phyloP scores from a whole-genome alignment of 148 eudicot genomes.

The Rhododendron henanense region DNA sequence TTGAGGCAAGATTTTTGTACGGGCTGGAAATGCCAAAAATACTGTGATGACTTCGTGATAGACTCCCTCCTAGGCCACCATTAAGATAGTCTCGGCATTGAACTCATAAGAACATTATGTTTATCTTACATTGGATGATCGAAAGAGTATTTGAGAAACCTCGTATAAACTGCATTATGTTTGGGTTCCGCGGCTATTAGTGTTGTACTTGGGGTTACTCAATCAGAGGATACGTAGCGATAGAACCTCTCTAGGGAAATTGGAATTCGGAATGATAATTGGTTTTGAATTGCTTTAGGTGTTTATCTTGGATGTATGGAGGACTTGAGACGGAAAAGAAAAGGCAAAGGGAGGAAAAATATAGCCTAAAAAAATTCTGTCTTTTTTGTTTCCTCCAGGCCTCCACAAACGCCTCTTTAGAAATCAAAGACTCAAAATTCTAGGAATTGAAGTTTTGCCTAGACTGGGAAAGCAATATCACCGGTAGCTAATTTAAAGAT shows the following conservation, averaged over 20 bases:
- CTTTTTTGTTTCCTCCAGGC: background rate
- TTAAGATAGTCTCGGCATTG: background rate
- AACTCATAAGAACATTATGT: background rate
- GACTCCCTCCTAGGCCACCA: background rate
- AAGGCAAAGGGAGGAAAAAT: background rate
- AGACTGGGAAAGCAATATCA: background rate
- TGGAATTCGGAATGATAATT: background rate
- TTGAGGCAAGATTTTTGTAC: background rate
- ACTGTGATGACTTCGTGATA: background rate
- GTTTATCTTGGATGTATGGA: background rate
- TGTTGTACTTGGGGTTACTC: background rate
- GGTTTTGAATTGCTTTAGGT: background rate
- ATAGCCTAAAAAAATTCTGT: background rate
- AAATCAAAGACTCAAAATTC: background rate
- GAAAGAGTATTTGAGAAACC: background rate
- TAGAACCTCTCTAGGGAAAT: background rate
- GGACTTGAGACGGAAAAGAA: background rate
- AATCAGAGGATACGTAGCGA: background rate
- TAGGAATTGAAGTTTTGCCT: background rate
- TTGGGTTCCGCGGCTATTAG: background rate
- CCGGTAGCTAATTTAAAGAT: background rate
- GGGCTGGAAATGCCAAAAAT: background rate
- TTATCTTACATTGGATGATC: background rate
- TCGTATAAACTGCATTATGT: background rate
- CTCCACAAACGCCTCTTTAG: background rate